A percentile compares a stretch with the other conserved stretches of the same genome.
Conservation (phyloP, 2,329 filamentous ascomycete species). For the Sodiomyces alkalinus region DNA sequence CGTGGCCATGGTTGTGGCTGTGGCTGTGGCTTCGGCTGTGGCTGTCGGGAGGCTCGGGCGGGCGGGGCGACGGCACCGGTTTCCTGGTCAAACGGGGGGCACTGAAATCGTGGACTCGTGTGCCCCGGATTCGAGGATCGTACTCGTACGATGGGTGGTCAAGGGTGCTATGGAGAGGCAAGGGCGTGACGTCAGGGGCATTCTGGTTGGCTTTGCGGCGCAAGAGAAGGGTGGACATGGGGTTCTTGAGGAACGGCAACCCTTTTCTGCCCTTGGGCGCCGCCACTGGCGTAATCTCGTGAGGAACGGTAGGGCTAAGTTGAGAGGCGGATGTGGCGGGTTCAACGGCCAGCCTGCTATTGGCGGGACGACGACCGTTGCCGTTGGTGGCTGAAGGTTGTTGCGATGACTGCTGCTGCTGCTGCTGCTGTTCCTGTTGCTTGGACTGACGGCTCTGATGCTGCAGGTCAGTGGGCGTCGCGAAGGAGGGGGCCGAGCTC, state of each 20-base stretch:
- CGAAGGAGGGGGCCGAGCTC: constrained; percentile 24
- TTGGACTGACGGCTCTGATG: constrained; percentile 2
- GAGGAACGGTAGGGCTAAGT: too few species aligned
- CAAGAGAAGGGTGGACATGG: constrained; percentile 42
- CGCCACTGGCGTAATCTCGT: too few species aligned
- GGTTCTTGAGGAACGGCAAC: constrained; percentile 42
- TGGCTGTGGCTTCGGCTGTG: too few species aligned
- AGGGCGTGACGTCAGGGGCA: constrained; percentile 24
- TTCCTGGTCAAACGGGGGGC: constrained; percentile 31
- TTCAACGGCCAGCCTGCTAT: constrained; percentile 24
- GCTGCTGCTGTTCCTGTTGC: too few species aligned
- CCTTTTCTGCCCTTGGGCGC: constrained; percentile 34
- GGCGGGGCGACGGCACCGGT: neutral
- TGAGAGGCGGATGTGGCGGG: too few species aligned
- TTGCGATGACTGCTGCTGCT: constrained; percentile 2
- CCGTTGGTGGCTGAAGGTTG: constrained; percentile 6
- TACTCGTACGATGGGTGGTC: constrained; percentile 43
- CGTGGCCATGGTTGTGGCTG: too few species aligned
- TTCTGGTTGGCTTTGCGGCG: constrained; percentile 39
- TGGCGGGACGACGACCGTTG: constrained; percentile 26
- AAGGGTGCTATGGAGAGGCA: constrained; percentile 20
- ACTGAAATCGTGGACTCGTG: constrained; percentile 50
- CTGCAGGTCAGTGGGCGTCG: constrained; percentile 33
- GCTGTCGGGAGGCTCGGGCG: too few species aligned
- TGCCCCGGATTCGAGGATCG: constrained; percentile 50